A percentile compares a stretch with the other conserved stretches of the same genome.
Evolutionary conservation across 192 early-diverging fungal genomes (phyloP).

Genomic region (Coemansia sp.): DNA sequence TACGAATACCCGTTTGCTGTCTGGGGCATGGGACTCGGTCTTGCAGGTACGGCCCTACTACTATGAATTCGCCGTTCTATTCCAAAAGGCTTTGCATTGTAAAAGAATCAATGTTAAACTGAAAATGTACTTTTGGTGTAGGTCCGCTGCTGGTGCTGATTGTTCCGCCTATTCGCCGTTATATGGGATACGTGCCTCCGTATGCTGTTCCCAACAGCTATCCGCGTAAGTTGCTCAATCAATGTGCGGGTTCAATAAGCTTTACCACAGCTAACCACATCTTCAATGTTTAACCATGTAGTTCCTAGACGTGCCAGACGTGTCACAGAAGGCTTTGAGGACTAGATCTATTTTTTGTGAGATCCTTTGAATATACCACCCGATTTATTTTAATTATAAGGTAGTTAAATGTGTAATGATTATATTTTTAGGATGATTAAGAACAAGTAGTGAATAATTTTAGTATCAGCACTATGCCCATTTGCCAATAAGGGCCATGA

Average conservation of each 20-base stretch:
- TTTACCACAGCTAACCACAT: neutral
- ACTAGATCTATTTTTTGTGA: conserved; percentile 10
- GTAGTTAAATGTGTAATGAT: neutral
- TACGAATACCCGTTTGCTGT: conserved; percentile 47
- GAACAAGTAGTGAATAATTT: neutral
- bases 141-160: conserved; percentile 39
- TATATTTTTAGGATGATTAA: too few species aligned
- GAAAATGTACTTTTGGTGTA: conserved; percentile 9
- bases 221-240: conserved; percentile 29
- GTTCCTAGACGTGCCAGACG: conserved; percentile 43
- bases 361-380: neutral
- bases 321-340: conserved; percentile 38
- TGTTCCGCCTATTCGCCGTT: conserved; percentile 34
- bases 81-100: neutral
- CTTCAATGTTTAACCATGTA: conserved; percentile 7
- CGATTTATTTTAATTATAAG: neutral
- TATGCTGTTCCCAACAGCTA: conserved; percentile 34
- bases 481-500: conserved; percentile 77
- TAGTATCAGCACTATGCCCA: conserved; percentile 56
- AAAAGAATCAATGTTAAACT: neutral
- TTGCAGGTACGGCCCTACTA: conserved; percentile 19
- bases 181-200: conserved; percentile 30
- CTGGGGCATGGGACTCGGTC: conserved; percentile 50
- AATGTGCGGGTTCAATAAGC: neutral
- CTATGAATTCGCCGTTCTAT: neutral